Base-by-base conservation (phyloP, 2,329 filamentous ascomycete genomes). In the Fusarium decemcellulare region DNA sequence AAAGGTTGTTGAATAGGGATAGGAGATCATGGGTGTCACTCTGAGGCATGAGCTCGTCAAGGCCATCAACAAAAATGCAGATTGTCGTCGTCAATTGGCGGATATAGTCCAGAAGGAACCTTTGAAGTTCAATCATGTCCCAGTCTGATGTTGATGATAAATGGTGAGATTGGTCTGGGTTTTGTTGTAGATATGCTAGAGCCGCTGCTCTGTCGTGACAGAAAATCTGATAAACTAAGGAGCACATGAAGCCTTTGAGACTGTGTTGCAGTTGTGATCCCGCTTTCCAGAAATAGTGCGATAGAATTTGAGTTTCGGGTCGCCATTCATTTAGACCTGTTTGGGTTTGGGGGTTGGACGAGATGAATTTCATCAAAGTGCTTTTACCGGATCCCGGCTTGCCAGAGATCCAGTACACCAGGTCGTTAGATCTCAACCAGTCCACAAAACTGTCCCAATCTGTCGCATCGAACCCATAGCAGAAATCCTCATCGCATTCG, bases 341-440 rank as follows among this genome's bases (percentile, higher is more conserved):
- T 6, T 12, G 18, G 0, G 74, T 78, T 6, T 47, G 14, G 4
- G 52, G n/a, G 12, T 74, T 46, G 1, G 60, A 34, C 3, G 66
- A 14, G 11, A 80, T 42, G 46, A 72, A 79, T 40, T 77, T 79
- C 53, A 79, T 72, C 34, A 80, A 51, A 0, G 75, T 79, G 10
- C 68, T 75, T 44, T 81, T 81, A 1, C 79, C 78, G 2, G 77
- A 74, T 0, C 76, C 79, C 0, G 76, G 71, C 48, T 79, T 80
- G 1, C 77, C 78, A 12, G 65, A 71, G 40, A 80, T 72, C 71
- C 76, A 81, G 59, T 77, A 80, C 0, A 53, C 29, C 0, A 23
- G 30, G 2, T 32, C 47, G 12, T 55, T 44, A 0, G 67, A 72
- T 30, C 50, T 32, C 10, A 73, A 15, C 69, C 71, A 73, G 11